Conservation (phyloP, 179 eudicot species). For the Drosera spatulata region DNA sequence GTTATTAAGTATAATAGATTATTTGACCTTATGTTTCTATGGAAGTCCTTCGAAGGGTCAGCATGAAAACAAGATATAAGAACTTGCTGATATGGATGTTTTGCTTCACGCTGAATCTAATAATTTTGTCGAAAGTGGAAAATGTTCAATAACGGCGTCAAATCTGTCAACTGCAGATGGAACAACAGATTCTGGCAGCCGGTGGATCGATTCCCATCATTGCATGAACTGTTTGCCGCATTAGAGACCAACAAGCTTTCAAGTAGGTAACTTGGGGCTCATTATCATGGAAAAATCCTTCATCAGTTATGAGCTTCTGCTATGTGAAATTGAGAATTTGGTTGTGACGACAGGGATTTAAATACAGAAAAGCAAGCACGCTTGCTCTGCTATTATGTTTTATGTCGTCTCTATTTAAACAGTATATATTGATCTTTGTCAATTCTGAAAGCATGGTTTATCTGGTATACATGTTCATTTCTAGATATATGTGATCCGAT, state of each 20-base stretch:
- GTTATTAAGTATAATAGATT: too few species aligned
- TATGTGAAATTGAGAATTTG: neutral
- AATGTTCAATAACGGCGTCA: neutral
- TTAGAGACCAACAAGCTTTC: neutral
- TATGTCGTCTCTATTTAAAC: too few species aligned
- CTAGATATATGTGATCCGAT: too few species aligned
- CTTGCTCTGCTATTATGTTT: neutral
- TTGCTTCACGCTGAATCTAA: neutral
- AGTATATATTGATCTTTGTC: too few species aligned
- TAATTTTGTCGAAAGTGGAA: neutral
- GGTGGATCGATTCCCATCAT: slow-evolving; percentile 39
- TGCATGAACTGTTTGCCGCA: neutral
- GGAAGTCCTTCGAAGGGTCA: too few species aligned
- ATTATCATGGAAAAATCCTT: neutral
- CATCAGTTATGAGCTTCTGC: neutral
- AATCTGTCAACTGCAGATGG: slow-evolving; percentile 28
- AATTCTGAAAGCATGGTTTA: neutral
- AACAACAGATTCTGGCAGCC: slow-evolving; percentile 40
- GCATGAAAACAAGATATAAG: too few species aligned
- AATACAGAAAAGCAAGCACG: neutral
- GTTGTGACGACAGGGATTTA: neutral
- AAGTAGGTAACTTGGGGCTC: neutral
- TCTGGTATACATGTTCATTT: too few species aligned
- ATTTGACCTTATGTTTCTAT: too few species aligned
- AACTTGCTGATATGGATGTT: neutral